Conservation (phyloP, 768 basidiomycete species). For the Russula abietina region DNA sequence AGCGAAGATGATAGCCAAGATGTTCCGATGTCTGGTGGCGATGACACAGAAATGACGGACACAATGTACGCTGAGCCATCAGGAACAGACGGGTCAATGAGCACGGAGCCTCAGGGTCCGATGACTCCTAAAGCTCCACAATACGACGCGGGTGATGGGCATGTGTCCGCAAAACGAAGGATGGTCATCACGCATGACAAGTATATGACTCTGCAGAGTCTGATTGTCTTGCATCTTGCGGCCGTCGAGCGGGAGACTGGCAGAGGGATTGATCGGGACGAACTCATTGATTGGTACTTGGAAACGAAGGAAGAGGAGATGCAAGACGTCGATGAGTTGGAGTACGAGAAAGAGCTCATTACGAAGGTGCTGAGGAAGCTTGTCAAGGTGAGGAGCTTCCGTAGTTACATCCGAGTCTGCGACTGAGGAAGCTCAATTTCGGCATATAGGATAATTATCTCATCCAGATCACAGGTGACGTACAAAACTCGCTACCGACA, state of each 20-base stretch:
- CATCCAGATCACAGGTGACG: slow-evolving; percentile 76
- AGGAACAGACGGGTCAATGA: slow-evolving; percentile 25
- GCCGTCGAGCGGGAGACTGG: slow-evolving; percentile 71
- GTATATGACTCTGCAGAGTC: slow-evolving; percentile 83
- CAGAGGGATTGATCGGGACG: slow-evolving; percentile 77
- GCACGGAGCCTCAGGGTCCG: slow-evolving; percentile 26
- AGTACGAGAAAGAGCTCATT: slow-evolving; percentile 86
- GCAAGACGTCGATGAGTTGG: slow-evolving; percentile 77
- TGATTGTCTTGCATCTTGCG: slow-evolving; percentile 78
- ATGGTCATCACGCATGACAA: slow-evolving; percentile 96
- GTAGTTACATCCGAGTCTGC: neutral
- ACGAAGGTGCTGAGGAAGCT: slow-evolving; percentile 84
- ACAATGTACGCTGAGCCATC: slow-evolving; percentile 40
- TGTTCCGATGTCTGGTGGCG: slow-evolving; percentile 58
- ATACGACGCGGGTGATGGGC: slow-evolving; percentile 33
- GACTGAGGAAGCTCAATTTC: neutral
- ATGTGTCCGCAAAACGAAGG: slow-evolving; percentile 53
- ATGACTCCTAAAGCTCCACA: slow-evolving; percentile 26
- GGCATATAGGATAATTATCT: slow-evolving; percentile 69
- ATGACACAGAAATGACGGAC: slow-evolving; percentile 48
- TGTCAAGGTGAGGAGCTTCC: slow-evolving; percentile 62
- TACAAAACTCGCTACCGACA: slow-evolving; percentile 65
- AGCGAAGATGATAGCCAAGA: slow-evolving; percentile 48
- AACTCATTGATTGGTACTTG: slow-evolving; percentile 95
- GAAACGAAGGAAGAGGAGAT: slow-evolving; percentile 83